Base-by-base conservation (phyloP, 75 land plant genomes). In the Pinus taeda region DNA sequence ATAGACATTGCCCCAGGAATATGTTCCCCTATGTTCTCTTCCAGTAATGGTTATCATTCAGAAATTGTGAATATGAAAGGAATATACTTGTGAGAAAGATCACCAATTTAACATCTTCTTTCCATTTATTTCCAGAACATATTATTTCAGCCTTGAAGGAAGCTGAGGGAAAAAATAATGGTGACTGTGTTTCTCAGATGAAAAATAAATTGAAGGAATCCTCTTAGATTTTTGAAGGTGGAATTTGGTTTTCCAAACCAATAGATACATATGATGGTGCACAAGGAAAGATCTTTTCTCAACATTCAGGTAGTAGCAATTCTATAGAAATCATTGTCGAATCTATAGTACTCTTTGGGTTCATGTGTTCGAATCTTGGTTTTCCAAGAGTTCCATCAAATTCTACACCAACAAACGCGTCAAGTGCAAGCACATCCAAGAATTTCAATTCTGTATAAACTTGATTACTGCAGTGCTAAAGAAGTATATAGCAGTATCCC, bases 231-330 rank as follows among this genome's bases (percentile, higher is more conserved):
- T 0, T 65, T 36, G n/a, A 42, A 69, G 53, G n/a, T 69, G 71
- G 42, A 69, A 42, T n/a, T 21, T 53, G 42, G 49, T 39, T 21
- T 53, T 69, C 17, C 39, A 69, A 69, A 42, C 42, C 42, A 3
- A 37, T 42, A 20, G n/a, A 69, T n/a, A 69, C 22, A n/a, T 53
- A n/a, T 39, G 71, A 69, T 69, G 71, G 71, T 69, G 71, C 22
- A 20, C 53, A 69, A 18, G 49, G 42, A 18, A 69, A 53, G n/a
- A 9, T 53, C 13, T 45, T 37, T 69, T 12, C 8, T 42, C 8
- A 42, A 9, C 53, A 69, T 39, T 42, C 71, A 69, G 5, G 30
- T 33, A 8, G 71, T n/a, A 45, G 42, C 71, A n/a, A 69, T 42
- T 36, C 45, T 8, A 9, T 69, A 4, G 71, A 69, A 69, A 18